Evolutionary conservation across 202 grass and related monocot genomes (phyloP).

Genomic region (Saccharum hybrid): DNA sequence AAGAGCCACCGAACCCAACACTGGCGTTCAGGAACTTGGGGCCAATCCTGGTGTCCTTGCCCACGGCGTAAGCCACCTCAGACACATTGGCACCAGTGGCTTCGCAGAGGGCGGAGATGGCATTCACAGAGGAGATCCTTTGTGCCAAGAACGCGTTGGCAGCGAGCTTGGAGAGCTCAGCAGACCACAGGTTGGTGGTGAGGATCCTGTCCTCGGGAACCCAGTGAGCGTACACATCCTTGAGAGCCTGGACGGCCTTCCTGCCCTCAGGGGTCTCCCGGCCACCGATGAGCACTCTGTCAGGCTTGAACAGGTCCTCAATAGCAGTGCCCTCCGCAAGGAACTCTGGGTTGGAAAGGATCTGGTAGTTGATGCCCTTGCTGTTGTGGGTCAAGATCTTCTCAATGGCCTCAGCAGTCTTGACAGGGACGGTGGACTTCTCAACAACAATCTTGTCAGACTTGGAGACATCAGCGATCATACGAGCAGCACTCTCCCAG

Average conservation of each 20-base stretch:
- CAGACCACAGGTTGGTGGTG: constrained; percentile 85
- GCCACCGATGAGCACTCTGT: constrained; percentile 83
- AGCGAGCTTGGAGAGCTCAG: constrained; percentile 78
- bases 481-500: constrained; percentile 91
- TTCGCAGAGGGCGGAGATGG: constrained; percentile 82
- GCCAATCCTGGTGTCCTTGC: constrained; percentile 79
- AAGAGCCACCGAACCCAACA: constrained; percentile 78
- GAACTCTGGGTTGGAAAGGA: constrained; percentile 91
- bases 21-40: constrained; percentile 84
- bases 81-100: constrained; percentile 78
- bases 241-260: constrained; percentile 70
- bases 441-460: constrained; percentile 94
- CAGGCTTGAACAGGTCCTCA: constrained; percentile 67
- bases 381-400: constrained; percentile 90
- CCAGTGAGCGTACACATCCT: constrained; percentile 81
- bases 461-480: constrained; percentile 82
- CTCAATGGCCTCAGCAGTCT: constrained; percentile 80
- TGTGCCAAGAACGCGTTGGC: constrained; percentile 84
- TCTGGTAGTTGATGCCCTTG: constrained; percentile 89
- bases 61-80: constrained; percentile 66
- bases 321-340: constrained; percentile 76
- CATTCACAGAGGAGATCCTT: constrained; percentile 91
- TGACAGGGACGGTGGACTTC: constrained; percentile 93
- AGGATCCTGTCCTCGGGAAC: constrained; percentile 83
- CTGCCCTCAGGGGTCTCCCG: constrained; percentile 69